Evolutionary conservation across 148 eudicot genomes (phyloP).

Genomic region (Fallopia convolvulus): DNA sequence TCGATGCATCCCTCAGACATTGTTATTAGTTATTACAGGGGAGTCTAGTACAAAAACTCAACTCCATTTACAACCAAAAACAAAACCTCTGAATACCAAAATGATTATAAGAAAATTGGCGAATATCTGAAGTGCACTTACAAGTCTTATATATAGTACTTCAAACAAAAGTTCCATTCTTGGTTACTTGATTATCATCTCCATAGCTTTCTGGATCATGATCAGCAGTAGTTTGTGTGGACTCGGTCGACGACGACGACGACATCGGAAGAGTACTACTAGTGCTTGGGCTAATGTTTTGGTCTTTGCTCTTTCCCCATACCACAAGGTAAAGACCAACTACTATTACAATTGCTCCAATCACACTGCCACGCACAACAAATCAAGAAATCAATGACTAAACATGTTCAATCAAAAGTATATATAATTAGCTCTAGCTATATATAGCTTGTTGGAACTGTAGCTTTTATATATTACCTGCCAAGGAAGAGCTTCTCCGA

Average conservation of each 20-base stretch:
- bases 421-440: neutral
- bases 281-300: neutral
- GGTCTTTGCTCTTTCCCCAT: constrained; percentile 10
- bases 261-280: constrained; percentile 3
- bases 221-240: neutral
- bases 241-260: constrained; percentile 12
- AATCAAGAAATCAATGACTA: neutral
- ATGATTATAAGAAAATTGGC: too few relatives aligned
- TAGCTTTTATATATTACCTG: neutral
- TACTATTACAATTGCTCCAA: constrained; percentile 1
- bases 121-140: too few relatives aligned
- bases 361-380: neutral
- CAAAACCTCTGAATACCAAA: too few relatives aligned
- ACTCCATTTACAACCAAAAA: too few relatives aligned
- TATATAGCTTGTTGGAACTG: neutral
- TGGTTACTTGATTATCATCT: neutral
- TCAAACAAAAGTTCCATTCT: neutral
- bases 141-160: too few relatives aligned
- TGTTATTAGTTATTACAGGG: too few relatives aligned
- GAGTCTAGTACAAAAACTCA: too few relatives aligned
- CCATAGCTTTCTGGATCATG: neutral
- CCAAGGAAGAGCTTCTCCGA: constrained; percentile 56
- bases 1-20: too few relatives aligned
- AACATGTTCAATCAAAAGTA: neutral
- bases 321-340: constrained; percentile 1